Base-by-base conservation (phyloP, 305 asterid species). In the Solanum hybrid region DNA sequence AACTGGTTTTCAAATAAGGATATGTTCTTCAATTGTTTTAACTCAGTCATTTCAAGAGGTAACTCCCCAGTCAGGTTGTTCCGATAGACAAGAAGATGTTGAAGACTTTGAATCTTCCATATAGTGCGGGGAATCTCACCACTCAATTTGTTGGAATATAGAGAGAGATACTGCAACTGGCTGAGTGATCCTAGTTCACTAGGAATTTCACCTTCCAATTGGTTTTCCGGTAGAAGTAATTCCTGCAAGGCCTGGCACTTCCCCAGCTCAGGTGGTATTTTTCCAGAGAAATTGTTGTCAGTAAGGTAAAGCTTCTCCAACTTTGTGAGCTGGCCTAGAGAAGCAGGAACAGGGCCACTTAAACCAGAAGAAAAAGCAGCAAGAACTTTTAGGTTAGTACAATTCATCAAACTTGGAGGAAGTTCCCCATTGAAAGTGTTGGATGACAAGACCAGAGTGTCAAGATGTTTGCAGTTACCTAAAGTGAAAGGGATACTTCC, bases 181-280 rank as follows among this genome's bases (percentile, higher is more conserved):
- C 87, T 68, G 15, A 96, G 95, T 93, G 83, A 90, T 87, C 98
- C 98, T 45, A 97, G 90, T 91, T 95, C 98, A 65, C 90, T 90
- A 1, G 99, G 99, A 81, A 97, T 94, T 82, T 51, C 89, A 31
- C 97, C 97, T 83, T 91, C 94, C 41, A 97, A 92, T 89, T 92
- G 93, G 93, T 97, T 97, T 10, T 22, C 91, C 9, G 93, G 87
- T 79, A 97, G 65, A 93, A 90, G 90, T 89, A 97, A 93, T 91
- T 94, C 96, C 70, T 83, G 89, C 94, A 97, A 93, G 77, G 95
- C 93, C 89, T 39, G 84, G 92, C 98, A 97, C 77, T 92, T 92
- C 39, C 99, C 98, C 90, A 97, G 91, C 89, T 97, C 96, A 2
- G 93, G 93, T 11, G 99, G 99, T 90, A 97, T 97, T 88, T 75